Conservation (phyloP, 768 basidiomycete genomes). For the Butyriboletus loyo region DNA sequence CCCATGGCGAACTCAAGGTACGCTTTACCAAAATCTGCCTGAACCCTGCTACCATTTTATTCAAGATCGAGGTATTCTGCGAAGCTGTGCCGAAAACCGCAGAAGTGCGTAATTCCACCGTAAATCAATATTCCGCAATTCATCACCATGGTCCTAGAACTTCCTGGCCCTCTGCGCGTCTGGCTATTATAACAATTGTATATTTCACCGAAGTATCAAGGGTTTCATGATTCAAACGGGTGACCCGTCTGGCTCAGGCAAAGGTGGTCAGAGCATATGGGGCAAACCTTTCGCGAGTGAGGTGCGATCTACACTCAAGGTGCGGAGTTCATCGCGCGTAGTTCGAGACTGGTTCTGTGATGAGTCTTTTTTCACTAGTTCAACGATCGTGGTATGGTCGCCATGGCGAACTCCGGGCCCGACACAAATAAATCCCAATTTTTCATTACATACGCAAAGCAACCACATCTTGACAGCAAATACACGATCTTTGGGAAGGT, state of each 20-base stretch:
- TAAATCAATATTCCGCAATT: neutral
- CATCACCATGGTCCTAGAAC: slow-evolving; percentile 53
- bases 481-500: slow-evolving; percentile 95
- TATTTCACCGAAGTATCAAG: slow-evolving; percentile 94
- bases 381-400: slow-evolving; percentile 90
- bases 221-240: slow-evolving; percentile 96
- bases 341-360: neutral
- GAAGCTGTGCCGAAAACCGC: slow-evolving; percentile 94
- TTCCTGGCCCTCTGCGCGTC: slow-evolving; percentile 94
- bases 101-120: slow-evolving; percentile 54
- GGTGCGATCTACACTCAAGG: slow-evolving; percentile 91
- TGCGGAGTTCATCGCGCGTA: slow-evolving; percentile 29
- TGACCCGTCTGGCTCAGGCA: slow-evolving; percentile 86
- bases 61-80: slow-evolving; percentile 93
- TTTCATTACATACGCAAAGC: slow-evolving; percentile 89
- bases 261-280: slow-evolving; percentile 97
- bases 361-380: slow-evolving; percentile 59
- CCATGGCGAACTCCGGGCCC: slow-evolving; percentile 96
- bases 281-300: slow-evolving; percentile 90
- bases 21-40: slow-evolving; percentile 1
- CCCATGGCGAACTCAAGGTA: slow-evolving; percentile 95
- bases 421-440: slow-evolving; percentile 93
- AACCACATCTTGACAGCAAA: slow-evolving; percentile 90
- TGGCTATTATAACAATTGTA: slow-evolving; percentile 75
- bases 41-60: neutral